phyloP scores from a whole-genome alignment of 225 moss, liverwort and hornwort species.

The Bryoerythrophyllum caledonicum region DNA sequence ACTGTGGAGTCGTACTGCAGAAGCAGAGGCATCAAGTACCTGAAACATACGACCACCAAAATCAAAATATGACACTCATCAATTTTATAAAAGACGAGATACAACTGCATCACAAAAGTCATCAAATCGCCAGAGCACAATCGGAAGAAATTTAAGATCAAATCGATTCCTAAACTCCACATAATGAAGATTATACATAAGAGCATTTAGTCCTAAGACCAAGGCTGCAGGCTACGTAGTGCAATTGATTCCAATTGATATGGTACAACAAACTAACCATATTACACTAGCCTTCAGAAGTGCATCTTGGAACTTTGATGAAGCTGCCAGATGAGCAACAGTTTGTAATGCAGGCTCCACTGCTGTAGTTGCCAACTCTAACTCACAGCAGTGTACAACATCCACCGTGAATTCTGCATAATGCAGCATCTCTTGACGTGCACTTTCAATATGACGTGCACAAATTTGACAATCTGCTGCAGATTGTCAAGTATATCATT shows the following conservation, averaged over 20 bases:
- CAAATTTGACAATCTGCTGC: constrained; percentile 37
- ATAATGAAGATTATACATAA: neutral
- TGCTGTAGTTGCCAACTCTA: constrained; percentile 70
- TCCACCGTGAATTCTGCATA: constrained; percentile 78
- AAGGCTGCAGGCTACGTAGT: neutral
- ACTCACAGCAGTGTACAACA: constrained; percentile 83
- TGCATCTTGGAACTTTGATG: constrained; percentile 66
- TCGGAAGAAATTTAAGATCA: neutral
- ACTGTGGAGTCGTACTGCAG: constrained; percentile 85
- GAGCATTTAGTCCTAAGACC: neutral
- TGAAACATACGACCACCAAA: constrained; percentile 25
- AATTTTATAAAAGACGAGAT: neutral
- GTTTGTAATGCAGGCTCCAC: constrained; percentile 86
- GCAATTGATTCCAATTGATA: neutral
- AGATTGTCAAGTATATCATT: no score
- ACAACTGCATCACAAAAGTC: constrained; percentile 3
- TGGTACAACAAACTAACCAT: constrained; percentile 48
- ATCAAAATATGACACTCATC: constrained; percentile 5
- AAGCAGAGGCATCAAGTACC: constrained; percentile 81
- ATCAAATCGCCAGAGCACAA: neutral
- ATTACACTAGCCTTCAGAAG: constrained; percentile 74
- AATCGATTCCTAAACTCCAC: neutral
- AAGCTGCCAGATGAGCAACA: constrained; percentile 71
- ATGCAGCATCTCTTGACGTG: constrained; percentile 67
- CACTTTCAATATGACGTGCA: constrained; percentile 88